phyloP scores from a whole-genome alignment of 148 eudicot genomes.

The Oxyria digyna region DNA sequence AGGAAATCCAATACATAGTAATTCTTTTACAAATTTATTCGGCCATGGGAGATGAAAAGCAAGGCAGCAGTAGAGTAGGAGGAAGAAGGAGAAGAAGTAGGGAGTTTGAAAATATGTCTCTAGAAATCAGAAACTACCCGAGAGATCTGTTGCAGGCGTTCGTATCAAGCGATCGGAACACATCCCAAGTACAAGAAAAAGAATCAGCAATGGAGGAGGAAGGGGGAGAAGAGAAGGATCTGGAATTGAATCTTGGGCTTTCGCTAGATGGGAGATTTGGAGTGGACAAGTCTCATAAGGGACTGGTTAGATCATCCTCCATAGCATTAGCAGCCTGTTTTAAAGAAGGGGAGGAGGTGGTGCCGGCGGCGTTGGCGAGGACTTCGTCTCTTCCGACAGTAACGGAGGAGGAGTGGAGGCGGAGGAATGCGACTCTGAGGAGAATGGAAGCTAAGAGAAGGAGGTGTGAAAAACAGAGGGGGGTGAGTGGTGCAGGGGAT shows the following conservation, averaged over 20 bases:
- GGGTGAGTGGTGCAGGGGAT: conserved; percentile 16
- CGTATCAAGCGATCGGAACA: neutral
- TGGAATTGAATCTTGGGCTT: conserved; percentile 66
- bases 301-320: conserved; percentile 56
- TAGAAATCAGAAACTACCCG: conserved; percentile 8
- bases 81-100: conserved; percentile 20
- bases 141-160: conserved; percentile 3
- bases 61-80: conserved; percentile 10
- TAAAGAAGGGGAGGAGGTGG: conserved; percentile 35
- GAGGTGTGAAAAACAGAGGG: too few relatives aligned
- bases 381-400: conserved; percentile 70
- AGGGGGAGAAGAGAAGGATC: conserved; percentile 16
- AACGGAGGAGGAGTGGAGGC: conserved; percentile 85
- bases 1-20: neutral
- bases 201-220: conserved; percentile 3
- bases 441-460: conserved; percentile 89
- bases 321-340: conserved; percentile 37
- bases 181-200: neutral
- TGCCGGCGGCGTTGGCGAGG: conserved; percentile 28
- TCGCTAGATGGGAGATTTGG: conserved; percentile 91
- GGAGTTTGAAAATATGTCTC: conserved; percentile 2
- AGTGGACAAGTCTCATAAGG: conserved; percentile 46
- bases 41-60: too few relatives aligned
- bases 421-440: conserved; percentile 79
- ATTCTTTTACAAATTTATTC: neutral